phyloP scores from a whole-genome alignment of 106 monocot species.

The Dendrobium officinale region DNA sequence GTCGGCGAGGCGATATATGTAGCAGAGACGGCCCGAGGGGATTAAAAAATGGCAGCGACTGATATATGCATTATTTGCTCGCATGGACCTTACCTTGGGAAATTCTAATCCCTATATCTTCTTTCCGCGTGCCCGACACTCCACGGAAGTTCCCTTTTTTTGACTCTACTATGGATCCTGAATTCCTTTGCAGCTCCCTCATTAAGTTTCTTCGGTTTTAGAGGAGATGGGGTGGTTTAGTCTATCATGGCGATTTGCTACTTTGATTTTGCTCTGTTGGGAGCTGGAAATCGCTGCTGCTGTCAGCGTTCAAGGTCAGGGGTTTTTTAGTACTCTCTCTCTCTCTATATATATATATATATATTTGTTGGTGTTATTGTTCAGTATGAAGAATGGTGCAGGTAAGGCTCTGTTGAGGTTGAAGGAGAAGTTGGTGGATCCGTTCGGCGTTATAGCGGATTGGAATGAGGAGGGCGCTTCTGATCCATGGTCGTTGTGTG shows the following conservation, averaged over 20 bases:
- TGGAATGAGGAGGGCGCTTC: conserved; percentile 21
- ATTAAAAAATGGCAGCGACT: neutral
- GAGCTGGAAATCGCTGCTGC: conserved; percentile 14
- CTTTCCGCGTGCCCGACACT: neutral
- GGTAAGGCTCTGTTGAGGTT: conserved; percentile 46
- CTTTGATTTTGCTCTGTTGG: conserved; percentile 1
- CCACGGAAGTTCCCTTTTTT: neutral
- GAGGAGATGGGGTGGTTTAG: conserved; percentile 9
- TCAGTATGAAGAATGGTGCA: conserved; percentile 7
- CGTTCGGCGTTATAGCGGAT: conserved; percentile 22
- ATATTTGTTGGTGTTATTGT: neutral
- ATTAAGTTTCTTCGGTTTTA: neutral
- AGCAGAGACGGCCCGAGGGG: neutral
- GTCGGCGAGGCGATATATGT: neutral
- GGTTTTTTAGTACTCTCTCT: neutral
- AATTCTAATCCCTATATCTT: neutral
- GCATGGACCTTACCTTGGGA: neutral
- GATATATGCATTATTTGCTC: neutral
- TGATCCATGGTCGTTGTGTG: conserved; percentile 41
- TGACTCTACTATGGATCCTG: neutral
- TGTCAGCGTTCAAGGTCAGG: conserved; percentile 22
- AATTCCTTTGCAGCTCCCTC: neutral
- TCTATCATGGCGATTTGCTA: neutral
- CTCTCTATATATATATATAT: too few relatives aligned
- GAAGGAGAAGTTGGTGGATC: conserved; percentile 37